phyloP scores from a whole-genome alignment of 768 basidiomycete genomes.

The Austroboletus festivus region DNA sequence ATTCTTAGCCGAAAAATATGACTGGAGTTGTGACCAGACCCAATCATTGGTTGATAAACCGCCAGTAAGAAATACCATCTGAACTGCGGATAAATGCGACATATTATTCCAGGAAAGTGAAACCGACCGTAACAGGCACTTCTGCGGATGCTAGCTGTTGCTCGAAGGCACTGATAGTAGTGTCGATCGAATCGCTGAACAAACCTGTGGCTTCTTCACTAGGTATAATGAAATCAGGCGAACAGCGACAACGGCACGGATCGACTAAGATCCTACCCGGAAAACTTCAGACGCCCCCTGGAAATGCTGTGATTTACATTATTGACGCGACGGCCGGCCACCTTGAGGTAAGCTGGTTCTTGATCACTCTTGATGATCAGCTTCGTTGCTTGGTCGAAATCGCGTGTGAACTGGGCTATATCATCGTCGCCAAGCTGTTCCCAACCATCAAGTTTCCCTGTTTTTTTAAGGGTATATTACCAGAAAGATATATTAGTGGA shows the following conservation, averaged over 20 bases:
- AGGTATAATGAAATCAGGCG: not conserved
- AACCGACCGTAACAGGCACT: constrained; percentile 1
- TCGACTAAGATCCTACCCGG: constrained; percentile 7
- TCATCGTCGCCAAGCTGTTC: constrained; percentile 1
- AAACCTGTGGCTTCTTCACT: constrained; percentile 10
- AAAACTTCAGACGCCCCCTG: constrained; percentile 8
- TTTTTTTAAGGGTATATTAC: not conserved
- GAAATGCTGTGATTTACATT: not conserved
- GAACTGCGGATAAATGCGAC: not conserved
- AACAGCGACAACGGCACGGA: no score
- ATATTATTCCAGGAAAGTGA: no score
- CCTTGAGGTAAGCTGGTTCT: constrained; percentile 11
- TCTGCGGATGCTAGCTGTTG: constrained; percentile 1
- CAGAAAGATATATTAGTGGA: not conserved
- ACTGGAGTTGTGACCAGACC: constrained; percentile 8
- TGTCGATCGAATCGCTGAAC: constrained; percentile 8
- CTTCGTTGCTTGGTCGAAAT: constrained; percentile 10
- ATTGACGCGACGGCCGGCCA: constrained; percentile 1
- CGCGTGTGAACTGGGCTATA: not conserved
- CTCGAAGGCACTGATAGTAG: constrained; percentile 11
- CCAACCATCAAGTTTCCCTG: constrained; percentile 7
- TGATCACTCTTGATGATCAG: constrained; percentile 4
- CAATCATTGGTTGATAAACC: constrained; percentile 6
- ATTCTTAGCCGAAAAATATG: constrained; percentile 4
- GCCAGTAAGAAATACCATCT: constrained; percentile 16